Base-by-base conservation (phyloP, 2,329 filamentous ascomycete species). In the Apiospora pterosperma region DNA sequence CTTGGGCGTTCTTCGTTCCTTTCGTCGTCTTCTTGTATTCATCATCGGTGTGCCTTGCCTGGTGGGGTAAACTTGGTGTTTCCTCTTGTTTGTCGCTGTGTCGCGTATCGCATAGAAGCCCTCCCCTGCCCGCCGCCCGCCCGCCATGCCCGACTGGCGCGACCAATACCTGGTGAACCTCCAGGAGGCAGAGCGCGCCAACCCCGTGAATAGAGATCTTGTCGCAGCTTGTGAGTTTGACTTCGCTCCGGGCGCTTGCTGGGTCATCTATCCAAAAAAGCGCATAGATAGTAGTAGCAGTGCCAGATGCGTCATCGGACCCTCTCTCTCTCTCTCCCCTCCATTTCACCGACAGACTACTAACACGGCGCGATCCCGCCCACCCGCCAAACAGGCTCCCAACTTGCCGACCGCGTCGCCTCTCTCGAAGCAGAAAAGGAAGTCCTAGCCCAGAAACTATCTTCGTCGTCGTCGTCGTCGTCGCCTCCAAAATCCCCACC, bases 131-230 rank as follows among this genome's bases (percentile, higher is more conserved):
- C 14, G 16, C 21, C 5, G 21, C 10, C 42, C 5, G 25, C 48
- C 34, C 21, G 58, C 34, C 58, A 60, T 60, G 84, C 84, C 87
- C 68, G 87, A 86, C 81, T 96, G 94, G 92, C 86, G 90, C 73
- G 88, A 92, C 69, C 91, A 96, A 73, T 97, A 97, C 77, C 83
- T 92, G 67, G 82, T 87, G 67, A 90, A 90, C 69, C 83, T 98
- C 69, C 85, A 88, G 70, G 89, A 90, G 72, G 92, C 92, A 72
- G 85, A 88, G 73, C 85, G 88, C 67, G 90, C 93, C 65, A 84
- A 80, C 69, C 82, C 84, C 5, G 80, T 88, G 66, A 86, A 87
- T 69, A 80, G 81, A 72, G 85, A 88, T 62, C 85, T 96, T 67
- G 91, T 97, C 72, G 85, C 93, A 75, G 90, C 92, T 67, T 97